Conservation (phyloP, 148 eudicot genomes). For the Heliamphora exappendiculata region DNA sequence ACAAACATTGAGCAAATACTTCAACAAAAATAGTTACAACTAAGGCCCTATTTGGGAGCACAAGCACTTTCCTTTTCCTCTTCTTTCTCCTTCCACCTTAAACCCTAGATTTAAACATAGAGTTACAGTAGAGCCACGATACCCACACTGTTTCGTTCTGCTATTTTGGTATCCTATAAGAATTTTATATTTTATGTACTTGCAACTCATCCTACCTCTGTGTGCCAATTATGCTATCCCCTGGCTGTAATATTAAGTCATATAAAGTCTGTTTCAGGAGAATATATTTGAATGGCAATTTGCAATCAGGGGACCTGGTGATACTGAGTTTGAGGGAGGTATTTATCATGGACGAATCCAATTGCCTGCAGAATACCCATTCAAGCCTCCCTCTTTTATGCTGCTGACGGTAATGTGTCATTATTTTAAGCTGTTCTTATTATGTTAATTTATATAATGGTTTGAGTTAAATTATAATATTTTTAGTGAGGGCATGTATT, state of each 20-base stretch:
- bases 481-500: not conserved
- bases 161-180: not conserved
- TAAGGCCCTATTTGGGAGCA: too few relatives aligned
- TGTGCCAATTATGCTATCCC: not conserved
- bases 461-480: too few relatives aligned
- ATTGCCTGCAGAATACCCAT: constrained; percentile 88
- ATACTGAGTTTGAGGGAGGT: constrained; percentile 94
- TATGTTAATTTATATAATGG: too few relatives aligned
- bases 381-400: constrained; percentile 96
- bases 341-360: constrained; percentile 96
- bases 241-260: not conserved
- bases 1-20: too few relatives aligned
- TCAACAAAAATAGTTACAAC: too few relatives aligned
- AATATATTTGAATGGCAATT: constrained; percentile 99
- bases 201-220: not conserved
- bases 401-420: constrained; percentile 65
- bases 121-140: too few relatives aligned
- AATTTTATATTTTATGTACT: not conserved
- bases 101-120: too few relatives aligned
- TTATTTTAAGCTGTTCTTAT: not conserved
- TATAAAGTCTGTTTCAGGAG: constrained; percentile 40
- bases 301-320: constrained; percentile 87
- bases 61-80: too few relatives aligned
- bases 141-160: too few relatives aligned
- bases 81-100: too few relatives aligned